Evolutionary conservation across 2,329 filamentous ascomycete species (phyloP).

Genomic region (Zymoseptoria passerinii): DNA sequence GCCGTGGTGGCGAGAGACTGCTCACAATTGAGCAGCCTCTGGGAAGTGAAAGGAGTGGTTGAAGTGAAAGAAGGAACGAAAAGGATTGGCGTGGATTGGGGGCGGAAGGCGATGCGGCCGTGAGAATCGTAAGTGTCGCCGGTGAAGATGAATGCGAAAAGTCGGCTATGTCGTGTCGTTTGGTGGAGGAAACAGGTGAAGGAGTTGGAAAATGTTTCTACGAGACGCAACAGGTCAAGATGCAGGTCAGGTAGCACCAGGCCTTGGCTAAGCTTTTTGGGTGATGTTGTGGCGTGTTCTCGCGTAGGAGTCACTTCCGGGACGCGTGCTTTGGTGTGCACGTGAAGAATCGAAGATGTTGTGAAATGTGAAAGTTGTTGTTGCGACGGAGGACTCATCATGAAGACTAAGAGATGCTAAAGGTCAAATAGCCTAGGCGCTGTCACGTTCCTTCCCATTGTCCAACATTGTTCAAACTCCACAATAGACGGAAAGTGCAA

Average conservation of each 20-base stretch:
- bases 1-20: constrained; percentile 17
- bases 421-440: neutral
- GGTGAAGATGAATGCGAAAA: neutral
- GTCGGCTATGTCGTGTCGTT: neutral
- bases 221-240: neutral
- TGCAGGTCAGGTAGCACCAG: neutral
- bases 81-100: neutral
- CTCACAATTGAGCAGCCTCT: constrained; percentile 4
- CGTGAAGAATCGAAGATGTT: neutral
- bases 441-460: neutral
- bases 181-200: neutral
- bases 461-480: neutral
- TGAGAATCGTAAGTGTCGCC: neutral
- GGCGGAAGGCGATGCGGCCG: neutral
- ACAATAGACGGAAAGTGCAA: neutral
- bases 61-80: neutral
- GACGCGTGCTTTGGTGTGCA: neutral
- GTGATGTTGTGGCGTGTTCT: neutral
- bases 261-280: neutral
- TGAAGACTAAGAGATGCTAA: neutral
- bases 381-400: neutral
- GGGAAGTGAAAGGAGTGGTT: neutral
- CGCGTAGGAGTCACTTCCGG: neutral
- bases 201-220: neutral
- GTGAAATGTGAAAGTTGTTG: neutral